Base-by-base conservation (phyloP, 768 basidiomycete genomes). In the Hemileccinum rubropunctum region DNA sequence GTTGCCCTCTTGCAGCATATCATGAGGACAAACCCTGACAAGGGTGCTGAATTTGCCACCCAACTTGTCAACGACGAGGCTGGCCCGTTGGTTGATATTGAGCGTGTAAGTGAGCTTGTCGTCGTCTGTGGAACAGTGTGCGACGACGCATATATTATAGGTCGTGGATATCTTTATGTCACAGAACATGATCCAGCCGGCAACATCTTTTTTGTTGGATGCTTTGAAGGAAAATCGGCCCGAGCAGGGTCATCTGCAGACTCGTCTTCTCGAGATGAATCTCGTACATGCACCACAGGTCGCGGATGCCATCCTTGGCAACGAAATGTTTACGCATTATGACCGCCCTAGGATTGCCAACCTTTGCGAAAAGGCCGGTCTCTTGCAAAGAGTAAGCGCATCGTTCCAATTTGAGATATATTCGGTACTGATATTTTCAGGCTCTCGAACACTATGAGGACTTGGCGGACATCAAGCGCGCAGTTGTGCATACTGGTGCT, bases 111-210 rank as follows among this genome's bases (percentile, higher is more conserved):
- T 70, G 23, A 15, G 42, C 34, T 12, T 37, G 32, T 33, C 32
- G 28, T 10, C 6, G 18, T 26, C 44, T 15, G 28, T 39, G 28
- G 45, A 37, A 13, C 37, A 21, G 15, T 26, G 41, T n/a, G 17
- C 42, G 32, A 26, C 18, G 39, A 26, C 18, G 39, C 40, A 45
- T 28, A 40, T 40, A n/a, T 48, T 28, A 40, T 27, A 88, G 84
- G 90, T 98, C 47, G 94, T 98, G 52, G 97, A 99, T 62, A 97
- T 98, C 61, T 98, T 99, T 77, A 97, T 98, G 93, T 88, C 89
- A 0, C 95, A 97, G 67, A 98, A 98, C 73, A 92, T 98, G 93
- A 95, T 98, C 50, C 97, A 98, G 69, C 95, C 95, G 17, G 97
- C 97, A 6, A 99, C 97, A 0, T 95, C 93, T 1, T 98, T 99